Percentiles rank a stretch among this genome's conserved stretches.
Conservation (phyloP, 2,329 filamentous ascomycete genomes). For the Blastomyces parvus region DNA sequence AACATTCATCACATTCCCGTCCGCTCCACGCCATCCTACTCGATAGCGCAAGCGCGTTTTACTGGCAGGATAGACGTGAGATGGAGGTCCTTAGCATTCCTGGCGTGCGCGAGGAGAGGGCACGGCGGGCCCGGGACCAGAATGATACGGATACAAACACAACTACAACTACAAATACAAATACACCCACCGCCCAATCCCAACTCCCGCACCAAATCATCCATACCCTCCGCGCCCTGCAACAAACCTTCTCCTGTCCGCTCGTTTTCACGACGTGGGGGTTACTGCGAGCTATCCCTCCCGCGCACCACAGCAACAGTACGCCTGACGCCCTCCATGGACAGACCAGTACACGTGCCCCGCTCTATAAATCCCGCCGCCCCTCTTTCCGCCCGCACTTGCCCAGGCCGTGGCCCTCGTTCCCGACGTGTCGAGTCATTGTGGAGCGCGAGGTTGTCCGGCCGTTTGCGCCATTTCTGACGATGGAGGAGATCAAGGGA, state of each 20-base stretch:
- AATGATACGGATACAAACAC: neutral
- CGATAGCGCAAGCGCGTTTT: constrained; percentile 47
- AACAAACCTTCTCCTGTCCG: constrained; percentile 30
- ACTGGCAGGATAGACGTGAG: constrained; percentile 44
- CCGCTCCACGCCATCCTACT: constrained; percentile 44
- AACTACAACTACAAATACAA: neutral
- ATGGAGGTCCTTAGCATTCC: constrained; percentile 26
- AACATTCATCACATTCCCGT: constrained; percentile 40
- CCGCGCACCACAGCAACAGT: neutral
- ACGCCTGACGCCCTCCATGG: neutral
- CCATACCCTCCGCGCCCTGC: constrained; percentile 25
- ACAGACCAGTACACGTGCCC: neutral
- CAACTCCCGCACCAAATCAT: constrained; percentile 14
- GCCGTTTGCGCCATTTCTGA: constrained; percentile 29
- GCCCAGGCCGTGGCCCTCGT: constrained; percentile 32
- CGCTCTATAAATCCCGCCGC: neutral
- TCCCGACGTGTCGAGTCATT: constrained; percentile 31
- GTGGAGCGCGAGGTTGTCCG: constrained; percentile 29
- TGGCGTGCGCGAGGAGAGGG: constrained; percentile 12
- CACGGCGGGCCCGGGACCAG: neutral
- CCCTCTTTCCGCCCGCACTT: constrained; percentile 27
- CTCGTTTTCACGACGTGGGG: constrained; percentile 33
- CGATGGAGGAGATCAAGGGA: constrained; percentile 24
- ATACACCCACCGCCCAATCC: neutral
- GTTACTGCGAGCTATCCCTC: constrained; percentile 10